Conservation (phyloP, 345 rosid genomes). For the Rhodomyrtus tomentosa region DNA sequence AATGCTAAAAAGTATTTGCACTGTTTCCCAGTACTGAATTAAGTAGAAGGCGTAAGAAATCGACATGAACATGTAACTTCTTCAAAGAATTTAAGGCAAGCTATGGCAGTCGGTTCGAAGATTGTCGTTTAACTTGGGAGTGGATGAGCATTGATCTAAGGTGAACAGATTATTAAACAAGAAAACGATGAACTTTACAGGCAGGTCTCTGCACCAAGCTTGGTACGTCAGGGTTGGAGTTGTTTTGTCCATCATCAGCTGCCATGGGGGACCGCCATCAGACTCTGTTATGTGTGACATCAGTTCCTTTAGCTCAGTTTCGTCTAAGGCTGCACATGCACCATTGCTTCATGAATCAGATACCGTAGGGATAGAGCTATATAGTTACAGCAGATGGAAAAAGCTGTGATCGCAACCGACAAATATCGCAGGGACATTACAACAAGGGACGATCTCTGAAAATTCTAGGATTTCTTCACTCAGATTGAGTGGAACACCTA, state of each 20-base stretch:
- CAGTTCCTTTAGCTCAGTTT: conserved; percentile 4
- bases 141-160: neutral
- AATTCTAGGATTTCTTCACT: neutral
- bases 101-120: neutral
- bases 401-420: neutral
- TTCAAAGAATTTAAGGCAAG: neutral
- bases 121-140: neutral
- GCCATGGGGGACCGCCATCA: conserved; percentile 4
- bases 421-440: neutral
- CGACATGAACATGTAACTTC: neutral
- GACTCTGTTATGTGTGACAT: neutral
- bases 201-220: conserved; percentile 18
- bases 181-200: neutral
- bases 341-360: neutral
- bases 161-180: neutral
- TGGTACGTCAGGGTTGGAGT: conserved; percentile 3
- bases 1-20: neutral
- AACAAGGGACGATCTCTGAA: neutral
- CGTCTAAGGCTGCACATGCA: neutral
- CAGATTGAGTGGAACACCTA: neutral
- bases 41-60: neutral
- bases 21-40: neutral
- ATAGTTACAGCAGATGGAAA: neutral
- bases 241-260: conserved; percentile 7
- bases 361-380: neutral